Conservation (phyloP, 1,284 basidiomycete genomes). For the Ustilago lituana region DNA sequence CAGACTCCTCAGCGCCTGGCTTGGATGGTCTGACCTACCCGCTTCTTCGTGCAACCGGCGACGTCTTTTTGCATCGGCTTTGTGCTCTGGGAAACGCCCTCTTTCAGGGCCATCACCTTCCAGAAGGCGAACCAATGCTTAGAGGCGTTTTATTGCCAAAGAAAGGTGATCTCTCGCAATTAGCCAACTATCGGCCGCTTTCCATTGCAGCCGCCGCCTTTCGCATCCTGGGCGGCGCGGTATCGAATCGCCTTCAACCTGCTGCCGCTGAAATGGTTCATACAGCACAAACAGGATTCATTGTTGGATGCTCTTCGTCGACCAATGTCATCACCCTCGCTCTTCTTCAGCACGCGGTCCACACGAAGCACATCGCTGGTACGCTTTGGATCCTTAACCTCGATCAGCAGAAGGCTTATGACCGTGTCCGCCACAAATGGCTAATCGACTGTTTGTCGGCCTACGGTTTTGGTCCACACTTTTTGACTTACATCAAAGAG, state of each 20-base stretch:
- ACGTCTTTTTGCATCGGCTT: not conserved
- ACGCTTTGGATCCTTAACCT: not conserved
- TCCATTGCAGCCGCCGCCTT: not conserved
- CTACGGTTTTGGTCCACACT: not conserved
- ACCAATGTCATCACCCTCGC: too few relatives aligned
- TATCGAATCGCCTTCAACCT: too few relatives aligned
- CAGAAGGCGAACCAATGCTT: slow-evolving; percentile 1
- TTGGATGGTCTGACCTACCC: slow-evolving; percentile 8
- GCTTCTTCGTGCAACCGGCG: not conserved
- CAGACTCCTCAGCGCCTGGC: slow-evolving; percentile 7
- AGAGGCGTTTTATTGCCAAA: not conserved
- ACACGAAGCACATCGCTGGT: not conserved
- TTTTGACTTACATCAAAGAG: not conserved
- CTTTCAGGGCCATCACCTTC: not conserved
- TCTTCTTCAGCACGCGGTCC: too few relatives aligned
- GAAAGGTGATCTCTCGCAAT: not conserved
- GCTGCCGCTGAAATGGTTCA: too few relatives aligned
- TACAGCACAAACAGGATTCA: too few relatives aligned
- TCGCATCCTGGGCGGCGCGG: too few relatives aligned
- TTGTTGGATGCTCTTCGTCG: too few relatives aligned
- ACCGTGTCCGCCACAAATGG: slow-evolving; percentile 1
- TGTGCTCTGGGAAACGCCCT: not conserved
- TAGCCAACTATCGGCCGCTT: not conserved
- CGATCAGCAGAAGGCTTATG: slow-evolving; percentile 1
- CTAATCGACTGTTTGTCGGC: not conserved